A percentile compares a stretch with the other conserved stretches of the same genome.
Conservation (phyloP, 768 basidiomycete genomes). For the Wakefieldia striispora region DNA sequence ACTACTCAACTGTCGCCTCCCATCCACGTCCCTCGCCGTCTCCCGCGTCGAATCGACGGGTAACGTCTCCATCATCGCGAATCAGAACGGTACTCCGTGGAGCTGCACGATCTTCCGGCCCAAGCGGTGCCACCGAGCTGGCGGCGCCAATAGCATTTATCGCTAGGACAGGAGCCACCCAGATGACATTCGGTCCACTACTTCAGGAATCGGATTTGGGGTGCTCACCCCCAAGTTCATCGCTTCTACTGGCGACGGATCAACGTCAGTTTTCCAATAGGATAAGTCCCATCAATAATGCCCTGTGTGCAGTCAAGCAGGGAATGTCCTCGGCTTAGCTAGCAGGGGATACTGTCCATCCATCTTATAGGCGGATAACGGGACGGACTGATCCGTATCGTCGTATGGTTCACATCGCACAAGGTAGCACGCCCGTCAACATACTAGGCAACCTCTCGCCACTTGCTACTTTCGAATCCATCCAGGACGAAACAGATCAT, state of each 20-base stretch:
- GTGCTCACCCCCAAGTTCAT: constrained; percentile 1
- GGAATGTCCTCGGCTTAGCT: neutral
- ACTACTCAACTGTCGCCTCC: neutral
- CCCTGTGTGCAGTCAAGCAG: neutral
- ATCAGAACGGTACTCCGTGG: constrained; percentile 17
- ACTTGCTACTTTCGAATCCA: neutral
- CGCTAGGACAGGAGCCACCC: neutral
- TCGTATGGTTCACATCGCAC: neutral
- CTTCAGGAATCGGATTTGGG: constrained; percentile 8
- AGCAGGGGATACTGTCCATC: neutral
- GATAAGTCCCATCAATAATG: constrained; percentile 9
- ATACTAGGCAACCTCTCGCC: neutral
- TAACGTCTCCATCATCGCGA: constrained; percentile 7
- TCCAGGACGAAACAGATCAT: neutral
- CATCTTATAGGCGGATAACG: constrained; percentile 9
- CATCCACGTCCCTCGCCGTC: neutral
- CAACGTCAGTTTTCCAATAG: constrained; percentile 2
- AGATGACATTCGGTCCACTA: too few relatives aligned
- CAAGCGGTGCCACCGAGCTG: neutral
- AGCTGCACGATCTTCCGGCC: neutral
- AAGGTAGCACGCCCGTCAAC: neutral
- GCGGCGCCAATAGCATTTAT: constrained; percentile 12
- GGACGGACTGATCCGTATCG: constrained; percentile 8
- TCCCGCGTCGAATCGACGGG: neutral
- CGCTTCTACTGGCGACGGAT: constrained; percentile 1